A percentile compares a stretch with the other conserved stretches of the same genome.
Conservation (phyloP, 1,284 basidiomycete genomes). For the Porodaedalea pini region DNA sequence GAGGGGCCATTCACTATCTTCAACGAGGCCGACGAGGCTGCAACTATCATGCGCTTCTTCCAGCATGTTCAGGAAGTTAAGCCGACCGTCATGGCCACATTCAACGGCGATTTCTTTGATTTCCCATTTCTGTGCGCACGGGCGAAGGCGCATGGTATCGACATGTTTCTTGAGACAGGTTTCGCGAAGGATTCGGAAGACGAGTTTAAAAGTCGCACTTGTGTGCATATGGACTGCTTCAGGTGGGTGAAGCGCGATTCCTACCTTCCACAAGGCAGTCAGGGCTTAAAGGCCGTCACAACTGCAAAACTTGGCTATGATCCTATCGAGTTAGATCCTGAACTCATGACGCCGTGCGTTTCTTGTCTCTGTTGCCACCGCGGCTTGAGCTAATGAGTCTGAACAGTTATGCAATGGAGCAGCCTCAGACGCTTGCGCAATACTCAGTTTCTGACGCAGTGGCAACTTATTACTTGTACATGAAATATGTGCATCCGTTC, state of each 20-base stretch:
- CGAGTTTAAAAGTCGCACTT: slow-evolving; percentile 93
- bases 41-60: slow-evolving; percentile 85
- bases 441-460: slow-evolving; percentile 99
- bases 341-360: slow-evolving; percentile 96
- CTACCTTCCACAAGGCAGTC: slow-evolving; percentile 98
- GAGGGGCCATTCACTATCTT: slow-evolving; percentile 97
- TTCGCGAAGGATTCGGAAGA: slow-evolving; percentile 91
- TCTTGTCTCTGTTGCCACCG: not conserved
- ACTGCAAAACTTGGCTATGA: slow-evolving; percentile 96
- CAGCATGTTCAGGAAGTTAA: slow-evolving; percentile 89
- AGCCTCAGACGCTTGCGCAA: slow-evolving; percentile 91
- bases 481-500: slow-evolving; percentile 99
- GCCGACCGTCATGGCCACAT: slow-evolving; percentile 97
- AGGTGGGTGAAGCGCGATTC: slow-evolving; percentile 99
- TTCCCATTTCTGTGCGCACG: slow-evolving; percentile 96
- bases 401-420: slow-evolving; percentile 89
- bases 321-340: slow-evolving; percentile 96
- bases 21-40: slow-evolving; percentile 90
- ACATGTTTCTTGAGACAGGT: slow-evolving; percentile 95
- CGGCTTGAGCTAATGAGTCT: not conserved
- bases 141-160: slow-evolving; percentile 85
- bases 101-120: slow-evolving; percentile 99
- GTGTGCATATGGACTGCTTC: slow-evolving; percentile 99
- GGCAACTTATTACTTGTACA: slow-evolving; percentile 98
- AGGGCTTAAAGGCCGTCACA: slow-evolving; percentile 97